phyloP scores from a whole-genome alignment of 2,329 filamentous ascomycete genomes.

The Penicillium janthinellum region DNA sequence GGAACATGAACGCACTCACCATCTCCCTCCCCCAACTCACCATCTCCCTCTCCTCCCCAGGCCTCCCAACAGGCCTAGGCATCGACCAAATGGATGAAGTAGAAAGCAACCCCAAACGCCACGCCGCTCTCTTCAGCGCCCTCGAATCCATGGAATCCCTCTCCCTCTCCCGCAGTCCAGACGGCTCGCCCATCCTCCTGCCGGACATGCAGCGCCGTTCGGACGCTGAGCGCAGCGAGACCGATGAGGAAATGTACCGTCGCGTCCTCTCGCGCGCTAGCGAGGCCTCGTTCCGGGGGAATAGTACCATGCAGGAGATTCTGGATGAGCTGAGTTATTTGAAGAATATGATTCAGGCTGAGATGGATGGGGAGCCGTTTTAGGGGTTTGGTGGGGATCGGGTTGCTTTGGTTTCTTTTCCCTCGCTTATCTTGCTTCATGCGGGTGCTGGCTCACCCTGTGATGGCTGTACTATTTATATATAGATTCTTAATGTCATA shows the following conservation, averaged over 20 bases:
- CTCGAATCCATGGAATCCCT: conserved; percentile 35
- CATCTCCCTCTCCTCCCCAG: conserved; percentile 31
- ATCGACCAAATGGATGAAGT: conserved; percentile 37
- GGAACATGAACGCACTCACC: conserved; percentile 16
- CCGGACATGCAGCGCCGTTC: conserved; percentile 17
- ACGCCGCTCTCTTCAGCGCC: conserved; percentile 39
- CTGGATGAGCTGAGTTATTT: conserved; percentile 56
- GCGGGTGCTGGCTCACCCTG: not conserved
- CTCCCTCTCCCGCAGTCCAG: conserved; percentile 28
- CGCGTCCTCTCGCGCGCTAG: conserved; percentile 20
- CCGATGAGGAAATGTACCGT: conserved; percentile 10
- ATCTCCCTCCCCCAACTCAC: conserved; percentile 29
- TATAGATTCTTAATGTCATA: not conserved
- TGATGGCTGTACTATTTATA: conserved; percentile 1
- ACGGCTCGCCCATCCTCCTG: conserved; percentile 27
- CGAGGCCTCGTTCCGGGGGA: conserved; percentile 27
- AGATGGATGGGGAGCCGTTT: conserved; percentile 28
- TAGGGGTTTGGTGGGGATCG: not conserved
- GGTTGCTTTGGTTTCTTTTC: not conserved
- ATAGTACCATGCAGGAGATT: conserved; percentile 50
- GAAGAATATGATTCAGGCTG: conserved; percentile 49
- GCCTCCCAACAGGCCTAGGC: conserved; percentile 35
- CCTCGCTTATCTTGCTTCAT: not conserved
- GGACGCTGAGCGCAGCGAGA: not conserved
- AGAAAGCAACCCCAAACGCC: conserved; percentile 41